Evolutionary conservation across 1,284 basidiomycete species (phyloP).

Genomic region (Papiliotrema fonsecae): DNA sequence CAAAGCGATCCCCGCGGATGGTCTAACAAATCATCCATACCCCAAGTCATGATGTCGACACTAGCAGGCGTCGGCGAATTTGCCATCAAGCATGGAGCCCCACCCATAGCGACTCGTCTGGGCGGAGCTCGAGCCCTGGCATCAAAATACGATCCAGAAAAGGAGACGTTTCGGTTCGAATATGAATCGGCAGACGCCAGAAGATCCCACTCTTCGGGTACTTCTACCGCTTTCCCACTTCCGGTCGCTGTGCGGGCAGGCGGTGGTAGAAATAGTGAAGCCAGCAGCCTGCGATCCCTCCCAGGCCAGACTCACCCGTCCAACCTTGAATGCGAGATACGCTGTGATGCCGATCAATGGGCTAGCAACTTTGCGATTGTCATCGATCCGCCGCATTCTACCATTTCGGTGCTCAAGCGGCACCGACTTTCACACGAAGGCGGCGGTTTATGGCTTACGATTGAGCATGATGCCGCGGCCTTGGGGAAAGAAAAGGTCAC

Average conservation of each 20-base stretch:
- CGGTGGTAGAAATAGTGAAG: constrained; percentile 14
- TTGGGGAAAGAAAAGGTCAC: constrained; percentile 71
- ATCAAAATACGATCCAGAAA: constrained; percentile 82
- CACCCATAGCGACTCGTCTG: constrained; percentile 80
- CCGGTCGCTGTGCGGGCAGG: constrained; percentile 24
- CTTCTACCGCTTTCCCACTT: constrained; percentile 38
- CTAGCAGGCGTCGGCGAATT: constrained; percentile 89
- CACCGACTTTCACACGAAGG: constrained; percentile 83
- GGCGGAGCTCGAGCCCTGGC: constrained; percentile 69
- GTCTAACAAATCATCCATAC: constrained; percentile 91
- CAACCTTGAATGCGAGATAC: constrained; percentile 81
- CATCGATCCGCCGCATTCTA: constrained; percentile 87
- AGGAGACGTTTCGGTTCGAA: constrained; percentile 73
- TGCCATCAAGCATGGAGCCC: constrained; percentile 89
- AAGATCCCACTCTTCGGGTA: constrained; percentile 48
- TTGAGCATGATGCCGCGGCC: constrained; percentile 77
- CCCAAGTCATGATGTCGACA: constrained; percentile 80
- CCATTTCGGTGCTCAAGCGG: constrained; percentile 75
- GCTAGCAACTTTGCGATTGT: constrained; percentile 79
- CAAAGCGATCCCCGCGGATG: constrained; percentile 97
- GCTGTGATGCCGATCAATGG: constrained; percentile 94
- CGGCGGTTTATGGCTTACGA: constrained; percentile 92
- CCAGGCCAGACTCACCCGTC: constrained; percentile 4
- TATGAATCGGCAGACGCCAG: constrained; percentile 68
- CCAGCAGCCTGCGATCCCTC: constrained; percentile 22